Evolutionary conservation across 2,329 filamentous ascomycete genomes (phyloP), one percentile per base, ranked within the genome.

Genomic region (Diplodia corticola): DNA sequence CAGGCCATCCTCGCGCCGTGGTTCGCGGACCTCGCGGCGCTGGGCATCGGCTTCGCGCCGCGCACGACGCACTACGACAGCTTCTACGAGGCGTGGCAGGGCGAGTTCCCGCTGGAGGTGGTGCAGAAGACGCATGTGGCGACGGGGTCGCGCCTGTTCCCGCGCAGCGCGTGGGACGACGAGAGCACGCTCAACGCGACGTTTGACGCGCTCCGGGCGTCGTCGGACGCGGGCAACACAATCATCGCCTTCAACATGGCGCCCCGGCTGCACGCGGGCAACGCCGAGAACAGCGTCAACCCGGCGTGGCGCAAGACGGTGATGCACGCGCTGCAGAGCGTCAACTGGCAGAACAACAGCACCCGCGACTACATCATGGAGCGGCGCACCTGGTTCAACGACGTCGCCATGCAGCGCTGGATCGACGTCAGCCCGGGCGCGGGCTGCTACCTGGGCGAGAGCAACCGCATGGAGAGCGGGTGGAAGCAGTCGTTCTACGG

Each of bases 121-220:
- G 57, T 71, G 0, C 80, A 79, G 0, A 81, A 82, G 0, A 68
- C 64, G 26, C 76, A 80, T 44, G 49, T 67, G 0, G 76, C 80
- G 24, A 55, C 81, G 4, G 80, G 78, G 0, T 85, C 83, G 0
- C 75, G 83, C 13, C 74, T 86, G 1, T 65, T 86, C 3, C 80
- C 81, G 1, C 74, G 74, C 26, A 71, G 72, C 15, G 79, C 78
- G 67, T 81, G 75, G 72, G 70, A 70, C 15, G 78, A 79, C 50
- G 71, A 71, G 1, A 63, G 76, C 0, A 71, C 77, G 44, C 48
- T 40, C 9, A 54, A 68, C 0, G 80, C 76, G 64, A 68, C 84
- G 3, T 79, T 85, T 0, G 75, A 77, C 1, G 67, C 68, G 2
- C 63, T 67, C 40, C 60, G 65, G 9, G 2, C 30, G 33, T 64